Conservation (phyloP, 129 eudicot species). For the Tanacetum coccineum region DNA sequence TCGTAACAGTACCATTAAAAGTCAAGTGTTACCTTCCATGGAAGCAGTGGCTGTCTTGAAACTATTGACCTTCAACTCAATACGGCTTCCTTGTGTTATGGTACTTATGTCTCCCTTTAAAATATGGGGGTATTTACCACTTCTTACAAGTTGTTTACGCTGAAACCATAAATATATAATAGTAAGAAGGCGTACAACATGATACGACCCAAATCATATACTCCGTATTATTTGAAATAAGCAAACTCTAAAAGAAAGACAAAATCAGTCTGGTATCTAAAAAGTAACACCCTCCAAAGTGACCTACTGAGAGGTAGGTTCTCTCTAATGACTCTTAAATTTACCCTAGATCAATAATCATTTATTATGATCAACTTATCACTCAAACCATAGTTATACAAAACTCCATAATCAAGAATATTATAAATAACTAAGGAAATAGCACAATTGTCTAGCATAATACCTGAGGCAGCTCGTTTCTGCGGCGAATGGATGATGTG, state of each 20-base stretch:
- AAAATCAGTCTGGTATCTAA: no score
- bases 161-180: constrained; percentile 32
- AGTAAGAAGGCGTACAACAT: constrained; percentile 10
- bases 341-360: no score
- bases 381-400: no score
- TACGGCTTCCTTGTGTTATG: constrained; percentile 38
- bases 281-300: no score
- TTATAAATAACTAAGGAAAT: background rate
- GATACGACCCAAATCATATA: no score
- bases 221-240: no score
- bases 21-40: constrained; percentile 62
- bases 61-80: constrained; percentile 25
- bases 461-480: constrained; percentile 78
- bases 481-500: constrained; percentile 74
- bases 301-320: no score
- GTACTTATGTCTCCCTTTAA: constrained; percentile 42
- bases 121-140: constrained; percentile 62
- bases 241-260: no score
- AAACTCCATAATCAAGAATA: background rate
- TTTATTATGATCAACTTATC: no score
- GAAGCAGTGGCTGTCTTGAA: constrained; percentile 37
- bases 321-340: no score
- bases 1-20: background rate
- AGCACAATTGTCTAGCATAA: background rate
- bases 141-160: constrained; percentile 51